Conservation (phyloP, 2,329 filamentous ascomycete genomes). For the Penicillium sp. region DNA sequence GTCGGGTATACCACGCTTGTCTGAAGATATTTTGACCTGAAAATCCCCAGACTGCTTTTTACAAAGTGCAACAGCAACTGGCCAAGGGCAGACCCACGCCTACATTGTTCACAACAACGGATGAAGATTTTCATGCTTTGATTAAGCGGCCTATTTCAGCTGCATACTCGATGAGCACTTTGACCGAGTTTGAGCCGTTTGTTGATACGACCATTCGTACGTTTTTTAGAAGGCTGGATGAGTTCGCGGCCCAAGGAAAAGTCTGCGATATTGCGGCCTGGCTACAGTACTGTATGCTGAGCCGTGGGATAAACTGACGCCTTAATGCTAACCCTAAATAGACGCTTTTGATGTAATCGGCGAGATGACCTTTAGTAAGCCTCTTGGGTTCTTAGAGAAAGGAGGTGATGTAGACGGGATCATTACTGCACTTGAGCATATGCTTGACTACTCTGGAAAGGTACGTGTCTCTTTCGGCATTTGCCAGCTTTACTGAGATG, state of each 20-base stretch:
- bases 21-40: neutral
- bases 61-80: constrained; percentile 20
- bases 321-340: neutral
- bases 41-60: constrained; percentile 11
- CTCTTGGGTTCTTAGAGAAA: constrained; percentile 32
- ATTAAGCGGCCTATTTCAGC: constrained; percentile 39
- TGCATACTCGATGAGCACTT: constrained; percentile 40
- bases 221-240: constrained; percentile 25
- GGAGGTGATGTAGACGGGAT: constrained; percentile 32
- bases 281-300: constrained; percentile 27
- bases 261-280: constrained; percentile 30
- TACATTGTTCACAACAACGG: constrained; percentile 19
- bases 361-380: constrained; percentile 33
- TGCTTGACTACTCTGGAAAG: constrained; percentile 25
- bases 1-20: neutral
- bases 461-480: constrained; percentile 2
- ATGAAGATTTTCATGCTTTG: constrained; percentile 38
- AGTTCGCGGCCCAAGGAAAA: constrained; percentile 16
- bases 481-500: neutral
- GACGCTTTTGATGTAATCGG: constrained; percentile 37
- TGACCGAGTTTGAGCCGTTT: constrained; percentile 39
- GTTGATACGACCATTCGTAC: constrained; percentile 33
- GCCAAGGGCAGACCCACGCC: constrained; percentile 17
- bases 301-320: neutral
- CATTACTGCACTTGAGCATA: constrained; percentile 26